Evolutionary conservation across 2,329 filamentous ascomycete species (phyloP).

Genomic region (Pyricularia pennisetigena): DNA sequence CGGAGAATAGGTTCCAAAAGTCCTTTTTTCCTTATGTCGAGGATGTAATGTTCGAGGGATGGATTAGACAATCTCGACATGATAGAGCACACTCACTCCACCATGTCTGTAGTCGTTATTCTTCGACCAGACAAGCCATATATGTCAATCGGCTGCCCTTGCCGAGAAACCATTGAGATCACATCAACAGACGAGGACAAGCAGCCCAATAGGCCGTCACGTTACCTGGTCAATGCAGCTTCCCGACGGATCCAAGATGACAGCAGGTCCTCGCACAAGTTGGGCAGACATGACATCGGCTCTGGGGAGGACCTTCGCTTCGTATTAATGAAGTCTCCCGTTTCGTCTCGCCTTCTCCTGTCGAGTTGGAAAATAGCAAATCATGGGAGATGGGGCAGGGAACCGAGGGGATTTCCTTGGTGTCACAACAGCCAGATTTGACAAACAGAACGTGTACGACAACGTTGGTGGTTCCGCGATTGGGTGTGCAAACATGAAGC

Average conservation of each 20-base stretch:
- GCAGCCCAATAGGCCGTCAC: not conserved
- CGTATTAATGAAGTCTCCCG: not conserved
- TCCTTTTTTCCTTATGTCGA: not conserved
- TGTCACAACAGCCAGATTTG: not conserved
- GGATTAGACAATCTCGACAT: not conserved
- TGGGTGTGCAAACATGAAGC: not conserved
- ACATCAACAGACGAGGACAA: not conserved
- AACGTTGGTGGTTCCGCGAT: not conserved
- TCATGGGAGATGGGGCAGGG: not conserved
- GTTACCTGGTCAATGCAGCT: not conserved
- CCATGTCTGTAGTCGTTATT: not conserved
- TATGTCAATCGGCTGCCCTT: not conserved
- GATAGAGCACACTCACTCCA: not conserved
- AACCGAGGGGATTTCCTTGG: not conserved
- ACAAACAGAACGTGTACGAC: not conserved
- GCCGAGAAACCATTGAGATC: not conserved
- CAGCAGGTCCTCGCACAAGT: not conserved
- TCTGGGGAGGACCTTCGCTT: not conserved
- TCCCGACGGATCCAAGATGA: not conserved
- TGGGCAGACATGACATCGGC: not conserved
- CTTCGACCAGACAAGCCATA: not conserved
- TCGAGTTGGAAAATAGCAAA: not conserved
- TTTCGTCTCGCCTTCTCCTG: not conserved
- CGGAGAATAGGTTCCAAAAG: not conserved
- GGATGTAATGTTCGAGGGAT: not conserved